Evolutionary conservation across 2,329 filamentous ascomycete genomes (phyloP).

Genomic region (Alternaria longipes): DNA sequence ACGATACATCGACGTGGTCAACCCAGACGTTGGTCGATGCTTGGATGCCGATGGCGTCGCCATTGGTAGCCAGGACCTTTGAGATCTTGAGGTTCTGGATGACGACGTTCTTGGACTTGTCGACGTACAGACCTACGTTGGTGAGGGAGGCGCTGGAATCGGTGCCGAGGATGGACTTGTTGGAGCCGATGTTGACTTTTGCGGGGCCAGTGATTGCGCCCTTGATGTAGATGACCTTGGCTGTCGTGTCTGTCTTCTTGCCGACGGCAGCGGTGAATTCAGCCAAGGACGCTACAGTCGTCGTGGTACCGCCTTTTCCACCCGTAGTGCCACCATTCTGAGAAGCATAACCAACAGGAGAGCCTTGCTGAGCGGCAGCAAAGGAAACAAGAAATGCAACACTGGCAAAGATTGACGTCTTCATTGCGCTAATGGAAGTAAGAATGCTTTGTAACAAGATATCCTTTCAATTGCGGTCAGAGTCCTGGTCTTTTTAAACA

Average conservation of each 20-base stretch:
- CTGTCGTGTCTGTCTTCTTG: slow-evolving; percentile 44
- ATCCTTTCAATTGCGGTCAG: background rate
- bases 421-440: background rate
- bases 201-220: background rate
- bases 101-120: slow-evolving; percentile 61
- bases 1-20: slow-evolving; percentile 72
- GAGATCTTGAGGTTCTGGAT: slow-evolving; percentile 64
- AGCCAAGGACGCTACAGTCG: background rate
- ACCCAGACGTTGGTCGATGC: slow-evolving; percentile 66
- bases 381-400: background rate
- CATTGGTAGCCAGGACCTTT: slow-evolving; percentile 55
- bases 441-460: background rate
- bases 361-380: background rate
- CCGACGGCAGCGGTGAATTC: slow-evolving; percentile 56
- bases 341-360: background rate
- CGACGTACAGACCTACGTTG: slow-evolving; percentile 29
- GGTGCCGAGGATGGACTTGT: slow-evolving; percentile 63
- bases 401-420: background rate
- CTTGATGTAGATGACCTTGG: background rate
- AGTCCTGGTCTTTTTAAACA: background rate
- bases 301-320: background rate
- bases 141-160: slow-evolving; percentile 60
- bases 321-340: background rate
- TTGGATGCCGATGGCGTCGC: slow-evolving; percentile 64
- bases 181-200: slow-evolving; percentile 57